These are phyloP conservation scores for Sclerotinia nivalis DNA, from an alignment of 2,329 filamentous ascomycete genomes.

Conservation along the genomic window DNA sequence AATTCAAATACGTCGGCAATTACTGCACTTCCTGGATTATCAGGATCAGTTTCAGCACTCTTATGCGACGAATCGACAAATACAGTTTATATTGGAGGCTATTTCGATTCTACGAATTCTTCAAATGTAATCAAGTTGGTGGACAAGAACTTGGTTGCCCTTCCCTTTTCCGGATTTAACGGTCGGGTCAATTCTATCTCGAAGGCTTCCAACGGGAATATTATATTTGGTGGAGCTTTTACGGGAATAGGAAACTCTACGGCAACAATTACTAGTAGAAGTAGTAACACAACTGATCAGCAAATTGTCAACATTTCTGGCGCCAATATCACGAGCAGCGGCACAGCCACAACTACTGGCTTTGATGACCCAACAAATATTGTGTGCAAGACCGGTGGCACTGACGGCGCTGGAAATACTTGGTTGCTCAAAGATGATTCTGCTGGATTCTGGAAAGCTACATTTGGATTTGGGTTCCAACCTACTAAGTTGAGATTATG, in stretches of 20 bases:
- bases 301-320: conserved; percentile 83
- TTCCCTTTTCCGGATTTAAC: conserved; percentile 94
- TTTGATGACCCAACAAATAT: conserved; percentile 79
- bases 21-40: conserved; percentile 75
- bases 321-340: conserved; percentile 70
- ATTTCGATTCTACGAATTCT: conserved; percentile 76
- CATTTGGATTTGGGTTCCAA: conserved; percentile 79
- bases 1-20: conserved; percentile 70
- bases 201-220: conserved; percentile 76
- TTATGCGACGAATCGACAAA: conserved; percentile 76
- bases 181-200: conserved; percentile 85
- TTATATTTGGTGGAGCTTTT: conserved; percentile 90
- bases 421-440: conserved; percentile 79
- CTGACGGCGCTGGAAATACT: conserved; percentile 71
- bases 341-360: conserved; percentile 60
- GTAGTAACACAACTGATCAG: conserved; percentile 58
- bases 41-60: conserved; percentile 78
- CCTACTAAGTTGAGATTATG: conserved; percentile 85
- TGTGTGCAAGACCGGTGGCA: conserved; percentile 71
- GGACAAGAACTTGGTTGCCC: conserved; percentile 68
- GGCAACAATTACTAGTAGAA: conserved; percentile 47
- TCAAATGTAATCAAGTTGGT: conserved; percentile 89
- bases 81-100: conserved; percentile 89
- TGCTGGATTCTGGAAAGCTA: conserved; percentile 79
- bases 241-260: conserved; percentile 82